These are phyloP conservation scores for Penicillium dipodomyicola DNA, from an alignment of 495 filamentous ascomycete species.

Conservation along the genomic window DNA sequence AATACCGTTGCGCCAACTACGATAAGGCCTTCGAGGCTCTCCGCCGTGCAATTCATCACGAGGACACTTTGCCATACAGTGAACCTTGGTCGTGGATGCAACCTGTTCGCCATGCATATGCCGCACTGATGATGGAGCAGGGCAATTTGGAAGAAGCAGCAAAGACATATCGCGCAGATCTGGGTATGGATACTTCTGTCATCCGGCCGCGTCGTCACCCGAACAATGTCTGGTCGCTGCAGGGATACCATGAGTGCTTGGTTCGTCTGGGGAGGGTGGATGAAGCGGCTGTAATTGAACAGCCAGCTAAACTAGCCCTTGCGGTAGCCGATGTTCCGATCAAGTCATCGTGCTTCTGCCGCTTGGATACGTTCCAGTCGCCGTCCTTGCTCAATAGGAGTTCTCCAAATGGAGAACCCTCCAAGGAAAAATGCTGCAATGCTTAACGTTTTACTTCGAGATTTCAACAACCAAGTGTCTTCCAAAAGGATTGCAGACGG, in stretches of 20 bases:
- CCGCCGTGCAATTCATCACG: constrained; percentile 43
- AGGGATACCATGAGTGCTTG: constrained; percentile 62
- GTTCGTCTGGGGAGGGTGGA: constrained; percentile 42
- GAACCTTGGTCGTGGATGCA: constrained; percentile 72
- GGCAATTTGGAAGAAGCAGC: constrained; percentile 52
- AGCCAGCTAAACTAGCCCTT: constrained; percentile 49
- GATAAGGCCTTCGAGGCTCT: constrained; percentile 51
- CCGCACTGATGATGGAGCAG: constrained; percentile 59
- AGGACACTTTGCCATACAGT: constrained; percentile 55
- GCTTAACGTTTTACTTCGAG: neutral
- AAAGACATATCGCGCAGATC: constrained; percentile 54
- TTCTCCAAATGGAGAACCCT: neutral
- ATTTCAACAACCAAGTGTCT: too few relatives aligned
- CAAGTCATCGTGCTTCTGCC: constrained; percentile 58
- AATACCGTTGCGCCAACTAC: constrained; percentile 55
- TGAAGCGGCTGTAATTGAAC: constrained; percentile 49
- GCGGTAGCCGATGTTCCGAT: constrained; percentile 56
- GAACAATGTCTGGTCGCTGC: constrained; percentile 65
- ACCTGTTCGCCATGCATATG: constrained; percentile 61
- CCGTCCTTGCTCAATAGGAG: constrained; percentile 3
- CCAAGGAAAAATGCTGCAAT: constrained; percentile 2
- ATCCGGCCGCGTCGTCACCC: constrained; percentile 57
- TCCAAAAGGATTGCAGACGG: too few relatives aligned
- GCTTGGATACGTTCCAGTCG: constrained; percentile 26
- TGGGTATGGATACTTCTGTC: constrained; percentile 53